Conservation (phyloP, 2,329 filamentous ascomycete genomes). For the Aspergillus transmontanensis region DNA sequence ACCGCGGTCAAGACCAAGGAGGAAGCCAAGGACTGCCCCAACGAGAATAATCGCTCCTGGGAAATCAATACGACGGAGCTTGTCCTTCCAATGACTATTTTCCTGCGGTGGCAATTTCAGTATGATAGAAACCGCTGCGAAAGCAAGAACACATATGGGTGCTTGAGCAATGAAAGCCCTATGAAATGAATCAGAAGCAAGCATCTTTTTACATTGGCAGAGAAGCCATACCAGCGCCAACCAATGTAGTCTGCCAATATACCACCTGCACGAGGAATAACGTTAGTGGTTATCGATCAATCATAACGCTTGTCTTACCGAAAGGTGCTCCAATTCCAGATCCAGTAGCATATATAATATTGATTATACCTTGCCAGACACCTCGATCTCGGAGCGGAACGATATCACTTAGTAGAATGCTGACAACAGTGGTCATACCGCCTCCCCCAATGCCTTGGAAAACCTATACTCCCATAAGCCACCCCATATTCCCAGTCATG, state of each 20-base stretch:
- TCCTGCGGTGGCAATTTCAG: slow-evolving; percentile 64
- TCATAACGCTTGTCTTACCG: slow-evolving; percentile 39
- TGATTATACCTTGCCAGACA: slow-evolving; percentile 73
- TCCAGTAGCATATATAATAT: slow-evolving; percentile 71
- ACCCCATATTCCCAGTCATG: slow-evolving; percentile 35
- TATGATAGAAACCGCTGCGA: slow-evolving; percentile 63
- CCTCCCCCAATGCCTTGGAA: slow-evolving; percentile 69
- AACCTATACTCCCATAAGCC: slow-evolving; percentile 35
- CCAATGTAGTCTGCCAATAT: slow-evolving; percentile 72
- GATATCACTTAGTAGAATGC: slow-evolving; percentile 71
- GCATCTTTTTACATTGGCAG: background rate
- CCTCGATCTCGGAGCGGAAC: slow-evolving; percentile 70
- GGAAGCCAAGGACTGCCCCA: slow-evolving; percentile 64
- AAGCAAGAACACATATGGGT: slow-evolving; percentile 68
- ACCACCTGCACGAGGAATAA: slow-evolving; percentile 48
- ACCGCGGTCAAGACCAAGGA: slow-evolving; percentile 72
- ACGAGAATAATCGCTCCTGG: slow-evolving; percentile 69
- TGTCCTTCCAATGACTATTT: slow-evolving; percentile 64
- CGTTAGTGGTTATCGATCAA: background rate
- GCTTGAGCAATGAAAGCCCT: slow-evolving; percentile 73
- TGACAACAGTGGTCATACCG: slow-evolving; percentile 70
- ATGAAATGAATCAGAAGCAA: slow-evolving; percentile 18
- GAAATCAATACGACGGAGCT: slow-evolving; percentile 72
- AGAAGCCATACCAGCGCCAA: slow-evolving; percentile 66
- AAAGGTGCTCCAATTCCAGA: slow-evolving; percentile 69